Base-by-base conservation (phyloP, 1,139 yeast genomes). In the Martiniozyma asiatica region DNA sequence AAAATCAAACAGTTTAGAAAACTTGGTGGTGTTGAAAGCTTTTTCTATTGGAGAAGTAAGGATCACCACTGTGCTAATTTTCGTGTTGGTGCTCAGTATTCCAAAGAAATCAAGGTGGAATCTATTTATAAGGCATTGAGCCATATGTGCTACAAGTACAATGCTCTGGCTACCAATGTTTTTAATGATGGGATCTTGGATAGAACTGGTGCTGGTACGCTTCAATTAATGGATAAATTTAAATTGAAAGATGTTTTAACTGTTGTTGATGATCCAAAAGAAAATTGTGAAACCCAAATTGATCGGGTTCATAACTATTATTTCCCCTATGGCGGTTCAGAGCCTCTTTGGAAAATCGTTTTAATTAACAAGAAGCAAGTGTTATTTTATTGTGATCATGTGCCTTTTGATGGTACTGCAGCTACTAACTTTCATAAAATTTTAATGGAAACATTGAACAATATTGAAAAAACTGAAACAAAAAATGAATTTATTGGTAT, bases 371-470 rank as follows among this genome's bases (percentile, higher is more conserved):
- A 26, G 8, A 29, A 27, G 6, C 32, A 34, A 23, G 22, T 59
- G 5, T 35, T 56, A 1, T 51, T 55, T 20, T 43, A 43, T 11
- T 52, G 53, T 33, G 60, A 60, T 38, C 68, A 63, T 39, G 25
- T 53, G 1, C 38, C 55, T 9, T 50, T 50, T 23, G 67, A 62
- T 40, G 68, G 67, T 4, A 46, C 44, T 11, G 43, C 62, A 2
- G 61, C 52, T 1, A 41, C 45, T 7, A 42, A 45, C 24, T 60
- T 63, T 39, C 65, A 58, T 29, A 39, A n/a, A 10, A 21, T 14
- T 19, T 27, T 27, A 8, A 10, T 15, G 8, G 20, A 22, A 6
- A 19, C 22, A 4, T 7, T 27, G 4, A n/a, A 15, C 5, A 10
- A 17, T 8, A 8, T 20, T 18, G 10, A 15, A 15, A 10, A 6